These are phyloP conservation scores for Plectranthus barbatus DNA, from an alignment of 257 asterid species.

Conservation along the genomic window DNA sequence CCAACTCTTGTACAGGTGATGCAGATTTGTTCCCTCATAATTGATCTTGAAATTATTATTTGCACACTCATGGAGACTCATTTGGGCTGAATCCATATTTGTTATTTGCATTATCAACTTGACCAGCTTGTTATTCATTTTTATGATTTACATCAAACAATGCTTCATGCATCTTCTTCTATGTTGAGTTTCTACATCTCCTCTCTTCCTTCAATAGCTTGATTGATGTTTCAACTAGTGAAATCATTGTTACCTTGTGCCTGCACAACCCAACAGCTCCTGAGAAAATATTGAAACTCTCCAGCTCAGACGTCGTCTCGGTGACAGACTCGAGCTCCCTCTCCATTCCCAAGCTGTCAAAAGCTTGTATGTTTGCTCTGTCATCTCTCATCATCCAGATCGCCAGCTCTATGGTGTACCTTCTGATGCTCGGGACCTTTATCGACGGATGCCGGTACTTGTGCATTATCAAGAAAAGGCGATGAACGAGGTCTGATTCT, in stretches of 20 bases:
- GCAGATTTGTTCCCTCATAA: slow-evolving; percentile 10
- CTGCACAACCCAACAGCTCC: slow-evolving; percentile 74
- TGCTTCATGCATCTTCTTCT: not conserved
- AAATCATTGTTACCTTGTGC: slow-evolving; percentile 45
- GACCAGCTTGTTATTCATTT: not conserved
- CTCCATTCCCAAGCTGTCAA: slow-evolving; percentile 46
- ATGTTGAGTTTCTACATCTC: not conserved
- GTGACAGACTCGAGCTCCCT: slow-evolving; percentile 49
- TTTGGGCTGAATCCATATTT: not conserved
- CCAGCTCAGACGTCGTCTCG: slow-evolving; percentile 81
- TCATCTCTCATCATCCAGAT: slow-evolving; percentile 87
- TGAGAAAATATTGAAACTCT: slow-evolving; percentile 78
- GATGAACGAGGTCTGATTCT: slow-evolving; percentile 44
- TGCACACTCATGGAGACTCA: not conserved
- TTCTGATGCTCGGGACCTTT: slow-evolving; percentile 73
- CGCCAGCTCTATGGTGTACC: slow-evolving; percentile 64
- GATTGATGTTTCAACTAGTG: slow-evolving; percentile 57
- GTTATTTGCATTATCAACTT: not conserved
- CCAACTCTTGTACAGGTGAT: slow-evolving; percentile 26
- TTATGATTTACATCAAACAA: slow-evolving; percentile 12
- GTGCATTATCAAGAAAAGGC: slow-evolving; percentile 37
- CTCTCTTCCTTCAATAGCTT: slow-evolving; percentile 34
- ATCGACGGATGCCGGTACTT: slow-evolving; percentile 48
- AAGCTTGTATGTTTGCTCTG: slow-evolving; percentile 21
- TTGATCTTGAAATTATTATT: not conserved